Base-by-base conservation (phyloP, 768 basidiomycete species). In the Suillus occidentalis region DNA sequence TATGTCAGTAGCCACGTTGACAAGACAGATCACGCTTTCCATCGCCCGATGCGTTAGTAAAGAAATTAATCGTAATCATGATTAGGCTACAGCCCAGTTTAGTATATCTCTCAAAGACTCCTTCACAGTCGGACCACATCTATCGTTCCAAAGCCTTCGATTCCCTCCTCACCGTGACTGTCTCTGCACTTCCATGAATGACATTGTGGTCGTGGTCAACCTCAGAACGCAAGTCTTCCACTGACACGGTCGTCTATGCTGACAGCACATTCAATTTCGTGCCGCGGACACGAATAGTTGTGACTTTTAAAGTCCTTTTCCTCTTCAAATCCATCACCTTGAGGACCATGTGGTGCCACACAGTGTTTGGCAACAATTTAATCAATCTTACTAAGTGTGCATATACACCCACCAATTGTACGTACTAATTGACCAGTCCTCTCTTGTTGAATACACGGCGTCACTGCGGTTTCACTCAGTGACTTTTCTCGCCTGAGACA, bases 61-160 rank as follows among this genome's bases (percentile, higher is more conserved):
- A 1, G 84, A 82, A 68, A 58, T 62, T 43, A 25, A 12, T 13
- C 67, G 14, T 14, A 25, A 65, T 10, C 42, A 50, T 18, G 68
- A 63, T 47, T 47, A n/a, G n/a, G 45, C 13, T 36, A n/a, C 43
- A 3, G 69, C 22, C 22, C 14, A 18, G 12, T 25, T 75, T 43
- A 62, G 4, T 14, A 3, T n/a, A 22, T 12, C 9, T 25, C 22
- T 12, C 9, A 39, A 10, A 14, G 36, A 73, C 76, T 9, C 71
- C 69, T 9, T 83, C 81, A 40, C 85, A 88, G n/a, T n/a, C n/a
- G 67, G 91, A 92, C 72, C 83, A 91, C 92, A 20, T 94, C 92
- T 68, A 80, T 84, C 89, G 25, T 89, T 88, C 89, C 89, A 8
- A 89, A 87, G 64, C 83, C 83, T 28, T 83, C 83, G 37, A 82